These are phyloP conservation scores for Taphrina betulina DNA, from an alignment of 1,139 yeast species.

Conservation along the genomic window DNA sequence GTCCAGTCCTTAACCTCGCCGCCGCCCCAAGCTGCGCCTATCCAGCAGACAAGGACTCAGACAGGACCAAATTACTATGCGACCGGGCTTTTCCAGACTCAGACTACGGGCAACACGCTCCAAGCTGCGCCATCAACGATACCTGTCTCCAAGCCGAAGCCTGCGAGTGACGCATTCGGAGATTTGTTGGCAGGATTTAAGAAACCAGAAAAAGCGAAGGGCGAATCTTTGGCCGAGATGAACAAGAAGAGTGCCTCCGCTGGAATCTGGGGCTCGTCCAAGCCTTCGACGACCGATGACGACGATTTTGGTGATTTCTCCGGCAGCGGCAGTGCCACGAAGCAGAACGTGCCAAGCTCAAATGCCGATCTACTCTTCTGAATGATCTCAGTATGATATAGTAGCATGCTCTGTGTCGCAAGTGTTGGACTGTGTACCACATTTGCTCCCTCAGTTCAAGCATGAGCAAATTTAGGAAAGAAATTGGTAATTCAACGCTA, in stretches of 20 bases:
- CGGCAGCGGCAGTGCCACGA: slow-evolving; percentile 20
- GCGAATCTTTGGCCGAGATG: slow-evolving; percentile 27
- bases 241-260: slow-evolving; percentile 30
- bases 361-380: slow-evolving; percentile 24
- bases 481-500: too few species aligned
- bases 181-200: slow-evolving; percentile 28
- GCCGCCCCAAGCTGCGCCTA: background rate
- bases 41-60: background rate
- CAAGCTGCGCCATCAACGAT: slow-evolving; percentile 10
- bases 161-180: slow-evolving; percentile 22
- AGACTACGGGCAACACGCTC: slow-evolving; percentile 15
- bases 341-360: slow-evolving; percentile 4
- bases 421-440: too few species aligned
- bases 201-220: slow-evolving; percentile 24
- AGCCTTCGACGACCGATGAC: slow-evolving; percentile 5
- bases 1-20: background rate
- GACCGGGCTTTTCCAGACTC: slow-evolving; percentile 23
- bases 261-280: slow-evolving; percentile 25
- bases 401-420: too few species aligned
- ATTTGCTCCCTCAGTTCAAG: too few species aligned
- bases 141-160: slow-evolving; percentile 7
- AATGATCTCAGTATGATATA: too few species aligned
- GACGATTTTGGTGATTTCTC: slow-evolving; percentile 31
- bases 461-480: too few species aligned
- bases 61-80: slow-evolving; percentile 32